A percentile compares a stretch with the other conserved stretches of the same genome.
Evolutionary conservation across 768 basidiomycete species (phyloP).

Genomic region (Daedaleopsis sinensis): DNA sequence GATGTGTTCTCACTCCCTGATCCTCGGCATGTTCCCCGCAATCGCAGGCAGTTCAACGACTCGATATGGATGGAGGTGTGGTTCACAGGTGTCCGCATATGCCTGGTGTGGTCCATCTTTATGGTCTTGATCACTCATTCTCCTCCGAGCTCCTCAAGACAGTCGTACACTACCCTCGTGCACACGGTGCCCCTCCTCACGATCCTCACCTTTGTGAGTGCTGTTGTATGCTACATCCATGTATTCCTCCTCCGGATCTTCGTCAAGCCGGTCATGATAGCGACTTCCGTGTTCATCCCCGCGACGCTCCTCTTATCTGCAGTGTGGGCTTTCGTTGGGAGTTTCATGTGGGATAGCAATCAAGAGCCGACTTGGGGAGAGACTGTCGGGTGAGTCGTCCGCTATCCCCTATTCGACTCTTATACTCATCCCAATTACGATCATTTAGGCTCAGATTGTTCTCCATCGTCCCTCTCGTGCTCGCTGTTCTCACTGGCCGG

Average conservation of each 20-base stretch:
- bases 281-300: conserved; percentile 76
- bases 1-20: conserved; percentile 81
- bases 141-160: conserved; percentile 37
- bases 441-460: conserved; percentile 69
- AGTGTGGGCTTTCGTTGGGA: conserved; percentile 81
- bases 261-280: conserved; percentile 81
- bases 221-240: conserved; percentile 71
- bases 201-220: conserved; percentile 71
- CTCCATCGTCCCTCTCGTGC: conserved; percentile 69
- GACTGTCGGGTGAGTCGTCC: conserved; percentile 65
- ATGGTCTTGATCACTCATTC: conserved; percentile 61
- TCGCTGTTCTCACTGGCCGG: conserved; percentile 72
- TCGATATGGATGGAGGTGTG: conserved; percentile 71
- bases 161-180: conserved; percentile 72
- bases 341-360: conserved; percentile 63
- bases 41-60: conserved; percentile 75
- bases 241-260: conserved; percentile 79
- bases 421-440: conserved; percentile 15
- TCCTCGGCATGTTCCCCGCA: conserved; percentile 64
- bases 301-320: conserved; percentile 73
- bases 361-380: conserved; percentile 78
- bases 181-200: conserved; percentile 79
- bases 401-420: not conserved
- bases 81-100: conserved; percentile 59
- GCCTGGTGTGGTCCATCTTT: conserved; percentile 64